Base-by-base conservation (phyloP, 805 yeast genomes). In the Candida ponderosae region DNA sequence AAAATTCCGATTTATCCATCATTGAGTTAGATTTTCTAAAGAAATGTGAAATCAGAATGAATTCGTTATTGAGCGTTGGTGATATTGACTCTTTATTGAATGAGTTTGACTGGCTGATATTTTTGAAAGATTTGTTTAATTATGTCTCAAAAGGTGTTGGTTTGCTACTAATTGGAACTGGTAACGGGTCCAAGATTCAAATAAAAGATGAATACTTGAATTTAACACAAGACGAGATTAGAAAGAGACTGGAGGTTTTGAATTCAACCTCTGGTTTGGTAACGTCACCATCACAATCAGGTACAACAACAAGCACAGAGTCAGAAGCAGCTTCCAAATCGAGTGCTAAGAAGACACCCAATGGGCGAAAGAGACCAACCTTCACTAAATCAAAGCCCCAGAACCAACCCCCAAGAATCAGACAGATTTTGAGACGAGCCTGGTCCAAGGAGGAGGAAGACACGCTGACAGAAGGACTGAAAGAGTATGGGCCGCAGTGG, bases 381-480 rank as follows among this genome's bases (percentile, higher is more conserved):
- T 17, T 36, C n/a, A 35, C 43, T 10, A 34, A 36, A 10, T 42
- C 45, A 14, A 41, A 49, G 9, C 55, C 52, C 11, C 11, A 9
- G 11, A 21, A 21, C 11, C 24, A 21, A 21, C 37, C 30, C 18
- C 35, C 31, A 21, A 34, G 37, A 20, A 31, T 50, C 8, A 48
- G 52, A 37, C 47, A 47, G 34, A 46, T 63, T 5, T 51, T 68
- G 34, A 63, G 95, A 43, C 63, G 93, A 36, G 74, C 82, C 4
- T 93, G 98, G 98, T 76, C 94, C 0, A 66, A 76, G 40, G 89
- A 80, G 28, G 98, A 93, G 57, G 97, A 93, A 53, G 76, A 72
- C 26, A 93, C 96, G 0, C 66, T 93, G 18, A 63, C 82, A 21
- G 79, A 77, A 37, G 97, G 96, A 0, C 65, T 93, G 40, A 82